These are phyloP conservation scores for Bremia lactucae DNA, from an alignment of 352 stramenopile genomes.

Conservation along the genomic window DNA sequence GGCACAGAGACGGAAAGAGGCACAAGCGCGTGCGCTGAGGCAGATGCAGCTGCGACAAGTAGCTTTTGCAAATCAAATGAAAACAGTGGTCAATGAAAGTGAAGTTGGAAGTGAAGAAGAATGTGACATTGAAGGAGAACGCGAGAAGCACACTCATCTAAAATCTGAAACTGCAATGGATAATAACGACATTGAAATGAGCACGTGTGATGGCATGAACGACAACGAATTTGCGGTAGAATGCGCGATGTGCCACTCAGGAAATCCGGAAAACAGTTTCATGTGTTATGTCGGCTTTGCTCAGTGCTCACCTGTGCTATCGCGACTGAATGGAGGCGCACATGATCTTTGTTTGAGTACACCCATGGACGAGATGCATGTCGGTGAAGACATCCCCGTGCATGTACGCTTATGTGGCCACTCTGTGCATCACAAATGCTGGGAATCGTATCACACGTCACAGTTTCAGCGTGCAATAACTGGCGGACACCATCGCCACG, in stretches of 20 bases:
- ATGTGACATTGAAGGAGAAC: slow-evolving; percentile 7
- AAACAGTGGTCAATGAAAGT: slow-evolving; percentile 37
- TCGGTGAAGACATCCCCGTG: slow-evolving; percentile 70
- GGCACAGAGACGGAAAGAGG: slow-evolving; percentile 49
- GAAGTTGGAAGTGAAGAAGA: slow-evolving; percentile 41
- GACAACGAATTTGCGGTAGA: slow-evolving; percentile 31
- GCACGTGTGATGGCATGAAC: slow-evolving; percentile 38
- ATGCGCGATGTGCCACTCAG: slow-evolving; percentile 81
- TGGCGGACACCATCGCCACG: slow-evolving; percentile 87
- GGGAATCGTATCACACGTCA: slow-evolving; percentile 91
- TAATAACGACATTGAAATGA: slow-evolving; percentile 22
- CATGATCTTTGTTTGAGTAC: slow-evolving; percentile 49
- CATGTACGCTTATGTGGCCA: slow-evolving; percentile 88
- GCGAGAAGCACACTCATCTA: slow-evolving; percentile 17
- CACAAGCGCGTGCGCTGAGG: slow-evolving; percentile 61
- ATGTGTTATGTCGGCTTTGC: slow-evolving; percentile 84
- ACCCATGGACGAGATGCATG: slow-evolving; percentile 80
- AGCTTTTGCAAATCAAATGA: slow-evolving; percentile 72
- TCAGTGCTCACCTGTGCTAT: slow-evolving; percentile 68
- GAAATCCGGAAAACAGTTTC: slow-evolving; percentile 66
- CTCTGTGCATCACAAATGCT: slow-evolving; percentile 91
- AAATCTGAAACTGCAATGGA: slow-evolving; percentile 16
- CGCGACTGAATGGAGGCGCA: slow-evolving; percentile 47
- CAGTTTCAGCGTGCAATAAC: slow-evolving; percentile 89
- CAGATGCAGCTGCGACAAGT: slow-evolving; percentile 77